Percentiles rank a stretch among this genome's conserved stretches.
These are phyloP conservation scores for Aspergillus asperescens DNA, from an alignment of 495 filamentous ascomycete genomes.

Conservation along the genomic window DNA sequence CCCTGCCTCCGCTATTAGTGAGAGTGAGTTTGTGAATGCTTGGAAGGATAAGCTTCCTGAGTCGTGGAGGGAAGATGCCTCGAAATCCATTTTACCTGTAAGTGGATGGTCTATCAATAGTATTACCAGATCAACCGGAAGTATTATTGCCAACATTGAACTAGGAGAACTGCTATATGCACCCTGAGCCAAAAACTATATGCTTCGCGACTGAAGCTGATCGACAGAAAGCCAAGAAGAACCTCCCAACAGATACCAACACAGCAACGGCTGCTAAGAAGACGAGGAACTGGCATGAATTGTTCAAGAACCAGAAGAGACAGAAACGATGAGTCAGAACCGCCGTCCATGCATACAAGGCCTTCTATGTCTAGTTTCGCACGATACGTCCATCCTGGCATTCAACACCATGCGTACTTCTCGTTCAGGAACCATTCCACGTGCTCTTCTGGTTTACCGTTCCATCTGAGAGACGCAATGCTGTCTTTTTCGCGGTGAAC, in stretches of 20 bases:
- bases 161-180: conserved; percentile 34
- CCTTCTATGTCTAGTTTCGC: conserved; percentile 14
- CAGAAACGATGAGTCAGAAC: conserved; percentile 19
- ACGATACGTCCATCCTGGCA: too few relatives aligned
- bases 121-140: background rate
- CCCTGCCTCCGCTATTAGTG: conserved; percentile 28
- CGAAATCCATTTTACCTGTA: conserved; percentile 43
- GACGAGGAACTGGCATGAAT: conserved; percentile 84
- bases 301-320: conserved; percentile 54
- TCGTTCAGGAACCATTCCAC: conserved; percentile 87
- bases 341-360: background rate
- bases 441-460: conserved; percentile 47
- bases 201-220: conserved; percentile 34
- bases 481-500: conserved; percentile 58
- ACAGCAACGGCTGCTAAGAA: conserved; percentile 42
- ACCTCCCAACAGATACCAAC: conserved; percentile 26
- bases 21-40: conserved; percentile 44
- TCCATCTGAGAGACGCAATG: conserved; percentile 62
- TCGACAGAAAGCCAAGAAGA: conserved; percentile 31
- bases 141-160: background rate
- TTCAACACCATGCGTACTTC: conserved; percentile 90
- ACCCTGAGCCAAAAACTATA: conserved; percentile 37
- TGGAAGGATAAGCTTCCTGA: conserved; percentile 59
- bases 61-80: conserved; percentile 49
- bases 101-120: background rate